A percentile compares a stretch with the other conserved stretches of the same genome.
phyloP scores from a whole-genome alignment of 2,329 filamentous ascomycete species.

The Davidsoniella australis region DNA sequence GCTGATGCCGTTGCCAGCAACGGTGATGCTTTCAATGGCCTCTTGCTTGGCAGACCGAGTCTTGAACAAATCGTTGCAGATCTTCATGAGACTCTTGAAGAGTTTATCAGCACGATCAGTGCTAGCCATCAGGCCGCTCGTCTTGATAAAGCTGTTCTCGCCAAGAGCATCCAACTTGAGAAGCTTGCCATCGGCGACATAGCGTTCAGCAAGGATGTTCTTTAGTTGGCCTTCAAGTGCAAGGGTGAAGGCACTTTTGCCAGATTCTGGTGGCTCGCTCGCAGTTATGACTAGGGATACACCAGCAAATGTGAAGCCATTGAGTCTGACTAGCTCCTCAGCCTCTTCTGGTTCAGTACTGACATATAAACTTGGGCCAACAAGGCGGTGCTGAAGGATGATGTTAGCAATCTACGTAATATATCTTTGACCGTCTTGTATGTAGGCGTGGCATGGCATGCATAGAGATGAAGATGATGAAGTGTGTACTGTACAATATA shows the following conservation, averaged over 20 bases:
- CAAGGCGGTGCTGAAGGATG: conserved; percentile 42
- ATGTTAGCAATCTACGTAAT: conserved; percentile 38
- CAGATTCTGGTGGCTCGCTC: background rate
- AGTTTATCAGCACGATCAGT: conserved; percentile 64
- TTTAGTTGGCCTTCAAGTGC: conserved; percentile 54
- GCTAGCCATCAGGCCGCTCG: conserved; percentile 59
- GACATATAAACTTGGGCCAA: conserved; percentile 53
- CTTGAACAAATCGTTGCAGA: conserved; percentile 65
- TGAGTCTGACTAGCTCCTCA: conserved; percentile 47
- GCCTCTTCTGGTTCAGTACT: conserved; percentile 47
- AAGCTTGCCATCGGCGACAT: conserved; percentile 53
- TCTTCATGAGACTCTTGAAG: conserved; percentile 78
- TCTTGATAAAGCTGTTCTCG: conserved; percentile 51
- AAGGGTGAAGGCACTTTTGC: conserved; percentile 32
- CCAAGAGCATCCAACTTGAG: conserved; percentile 68
- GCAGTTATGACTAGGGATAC: conserved; percentile 28
- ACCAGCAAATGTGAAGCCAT: conserved; percentile 53
- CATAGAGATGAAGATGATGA: no score
- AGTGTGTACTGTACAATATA: no score
- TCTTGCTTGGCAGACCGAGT: conserved; percentile 54
- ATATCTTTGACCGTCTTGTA: background rate
- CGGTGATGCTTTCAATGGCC: conserved; percentile 63
- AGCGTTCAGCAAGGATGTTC: conserved; percentile 56
- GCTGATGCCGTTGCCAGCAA: conserved; percentile 63
- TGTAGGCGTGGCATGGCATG: background rate